Evolutionary conservation across 129 eudicot species (phyloP).

Genomic region (Tagetes erecta): DNA sequence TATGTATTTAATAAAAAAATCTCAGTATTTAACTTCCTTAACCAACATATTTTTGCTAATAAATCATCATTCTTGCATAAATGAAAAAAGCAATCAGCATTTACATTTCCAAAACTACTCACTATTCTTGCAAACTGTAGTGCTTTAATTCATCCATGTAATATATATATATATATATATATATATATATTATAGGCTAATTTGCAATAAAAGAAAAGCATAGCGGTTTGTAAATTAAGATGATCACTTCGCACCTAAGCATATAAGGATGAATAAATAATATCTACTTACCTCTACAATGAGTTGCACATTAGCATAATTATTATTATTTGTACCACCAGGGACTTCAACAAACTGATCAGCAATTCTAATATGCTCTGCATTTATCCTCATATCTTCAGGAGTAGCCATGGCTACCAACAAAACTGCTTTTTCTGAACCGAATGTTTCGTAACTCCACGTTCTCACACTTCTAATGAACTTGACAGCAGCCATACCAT

Average conservation of each 20-base stretch:
- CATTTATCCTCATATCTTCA: conserved; percentile 97
- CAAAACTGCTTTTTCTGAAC: conserved; percentile 87
- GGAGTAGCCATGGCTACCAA: conserved; percentile 99
- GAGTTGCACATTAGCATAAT: conserved; percentile 99
- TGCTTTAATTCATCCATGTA: not conserved
- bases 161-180: too few relatives aligned
- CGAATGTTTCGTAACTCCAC: conserved; percentile 97
- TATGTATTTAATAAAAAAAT: not conserved
- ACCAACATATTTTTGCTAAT: too few relatives aligned
- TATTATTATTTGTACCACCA: conserved; percentile 95
- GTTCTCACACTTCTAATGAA: conserved; percentile 92
- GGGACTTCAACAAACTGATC: conserved; percentile 99
- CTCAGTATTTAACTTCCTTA: not conserved
- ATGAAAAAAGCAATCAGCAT: not conserved
- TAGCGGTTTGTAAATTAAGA: too few relatives aligned
- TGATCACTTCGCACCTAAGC: not conserved
- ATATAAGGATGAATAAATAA: not conserved
- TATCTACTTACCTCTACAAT: conserved; percentile 71
- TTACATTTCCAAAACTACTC: not conserved
- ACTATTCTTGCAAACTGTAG: not conserved
- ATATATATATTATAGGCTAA: not conserved
- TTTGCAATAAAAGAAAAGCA: not conserved
- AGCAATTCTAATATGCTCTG: conserved; percentile 95
- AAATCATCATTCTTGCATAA: not conserved
- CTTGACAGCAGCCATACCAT: conserved; percentile 99